Evolutionary conservation across 78 protist species (phyloP), one percentile per base, ranked within the genome.

Genomic region (Salpingoeca rosetta): DNA sequence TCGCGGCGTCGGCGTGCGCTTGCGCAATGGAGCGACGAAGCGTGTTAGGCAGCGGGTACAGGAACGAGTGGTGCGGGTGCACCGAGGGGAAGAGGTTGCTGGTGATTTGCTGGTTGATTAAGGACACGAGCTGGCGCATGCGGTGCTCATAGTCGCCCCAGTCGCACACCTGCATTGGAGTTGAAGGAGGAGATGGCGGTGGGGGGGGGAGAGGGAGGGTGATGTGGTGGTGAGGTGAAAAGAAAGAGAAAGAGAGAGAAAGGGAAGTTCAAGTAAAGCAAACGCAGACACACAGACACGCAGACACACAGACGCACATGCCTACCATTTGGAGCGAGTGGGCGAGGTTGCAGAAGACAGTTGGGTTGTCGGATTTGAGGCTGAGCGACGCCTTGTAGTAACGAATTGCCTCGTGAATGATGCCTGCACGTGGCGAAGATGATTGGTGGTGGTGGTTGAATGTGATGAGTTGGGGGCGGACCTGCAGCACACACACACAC

Each of bases 51-150:
- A 51, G 17, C 2, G 79, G 86, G 24, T 45, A 84, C 11, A 84
- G 86, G 38, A 57, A 25, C 24, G 41, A 1, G 78, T 65, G 79
- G 39, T 84, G 86, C 3, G 86, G 86, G 41, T 65, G 86, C 36
- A 45, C 79, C 25, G 86, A 65, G 65, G 78, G 78, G 26, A 43
- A 44, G 3, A 22, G 65, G 43, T 44, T 28, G 44, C 17, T 42
- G 31, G 1, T 43, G 11, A 84, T 26, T 44, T 84, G 86, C 1
- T 43, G 12, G 17, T 31, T 1, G 25, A 84, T 37, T 1, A 56
- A n/a, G 56, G n/a, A 12, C 25, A 38, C 45, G 76, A 84, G 65
- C 25, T 84, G 76, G 39, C 2, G n/a, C 76, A 84, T 84, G 78
- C 37, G 76, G 12, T 56, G 17, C 22, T 43, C 36, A 39, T 31